Evolutionary conservation across 345 rosid genomes (phyloP), one percentile per base, ranked within the genome.

Genomic region (Eucalyptus tenuipes): DNA sequence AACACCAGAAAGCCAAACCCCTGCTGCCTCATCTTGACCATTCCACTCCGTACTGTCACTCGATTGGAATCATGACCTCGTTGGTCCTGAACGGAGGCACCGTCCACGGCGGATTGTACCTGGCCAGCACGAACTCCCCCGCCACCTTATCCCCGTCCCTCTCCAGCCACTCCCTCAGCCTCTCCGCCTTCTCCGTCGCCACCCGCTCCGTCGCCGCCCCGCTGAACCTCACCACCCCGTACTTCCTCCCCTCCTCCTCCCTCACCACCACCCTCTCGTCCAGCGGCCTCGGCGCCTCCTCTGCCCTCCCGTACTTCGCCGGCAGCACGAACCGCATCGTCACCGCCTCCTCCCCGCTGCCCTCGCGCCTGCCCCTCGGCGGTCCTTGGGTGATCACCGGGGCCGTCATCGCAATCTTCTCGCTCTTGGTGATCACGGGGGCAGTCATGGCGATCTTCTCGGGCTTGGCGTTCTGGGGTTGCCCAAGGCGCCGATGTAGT

Each of bases 41-140:
- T 52, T 52, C 55, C 24, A 25, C 37, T 8, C 40, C 79, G 42
- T 66, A n/a, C 66, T n/a, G 75, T 96, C 94, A 96, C 88, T 95
- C 98, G 27, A 97, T 89, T 20, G 98, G 96, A 64, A 96, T 90
- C 97, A 96, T 91, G 59, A 96, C 93, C 90, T 96, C 99, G 31
- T 97, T 96, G 66, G 98, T 95, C 93, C 95, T 95, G n/a, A 95
- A 93, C 29, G 93, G 88, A 24, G 98, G 98, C 89, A 96, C 68
- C 81, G 99, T 95, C 96, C 97, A 96, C 13, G 99, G 98, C 3
- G 99, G 99, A 75, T 97, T 97, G 90, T 95, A 96, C 94, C 99
- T 94, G 85, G 95, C 98, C 86, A 96, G 93, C 89, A 95, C 16
- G 86, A 90, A 93, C 64, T 95, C 94, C 20, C 99, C 99, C 49